Percentiles rank a stretch among this genome's conserved stretches.
Evolutionary conservation across 192 early-diverging fungal genomes (phyloP).

Genomic region (Rhizoclosmatium sp.): DNA sequence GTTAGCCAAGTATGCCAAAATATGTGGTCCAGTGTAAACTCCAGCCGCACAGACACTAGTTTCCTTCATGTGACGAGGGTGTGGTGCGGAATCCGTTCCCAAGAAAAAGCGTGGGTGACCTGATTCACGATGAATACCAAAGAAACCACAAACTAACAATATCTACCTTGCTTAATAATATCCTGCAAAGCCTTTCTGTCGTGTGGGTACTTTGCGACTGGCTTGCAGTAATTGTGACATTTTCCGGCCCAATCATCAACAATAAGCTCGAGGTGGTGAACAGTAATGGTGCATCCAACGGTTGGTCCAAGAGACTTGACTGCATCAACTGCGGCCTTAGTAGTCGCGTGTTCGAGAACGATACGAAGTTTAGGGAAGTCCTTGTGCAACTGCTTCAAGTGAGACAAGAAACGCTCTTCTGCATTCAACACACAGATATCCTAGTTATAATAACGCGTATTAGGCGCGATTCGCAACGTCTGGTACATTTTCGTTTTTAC

Average conservation of each 20-base stretch:
- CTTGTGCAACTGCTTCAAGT: conserved; percentile 82
- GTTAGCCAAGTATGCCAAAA: conserved; percentile 87
- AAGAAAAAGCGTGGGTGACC: conserved; percentile 97
- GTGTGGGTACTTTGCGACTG: conserved; percentile 94
- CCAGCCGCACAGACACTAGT: conserved; percentile 83
- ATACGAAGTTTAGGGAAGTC: conserved; percentile 95
- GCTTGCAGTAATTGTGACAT: conserved; percentile 97
- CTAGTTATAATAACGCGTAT: conserved; percentile 36
- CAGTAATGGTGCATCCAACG: conserved; percentile 93
- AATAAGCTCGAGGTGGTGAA: conserved; percentile 90
- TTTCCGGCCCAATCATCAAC: conserved; percentile 99
- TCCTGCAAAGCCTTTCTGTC: conserved; percentile 89
- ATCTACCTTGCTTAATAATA: conserved; percentile 73
- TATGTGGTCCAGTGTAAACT: conserved; percentile 89
- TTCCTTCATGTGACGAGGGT: conserved; percentile 88
- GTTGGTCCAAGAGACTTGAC: conserved; percentile 91
- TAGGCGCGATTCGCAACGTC: not conserved
- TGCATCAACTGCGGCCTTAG: conserved; percentile 90
- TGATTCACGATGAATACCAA: conserved; percentile 1
- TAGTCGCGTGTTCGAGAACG: conserved; percentile 96
- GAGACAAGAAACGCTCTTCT: conserved; percentile 88
- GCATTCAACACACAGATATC: conserved; percentile 96
- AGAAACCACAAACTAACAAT: not conserved
- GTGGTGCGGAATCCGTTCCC: conserved; percentile 96
- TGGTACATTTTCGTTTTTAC: not conserved